Evolutionary conservation across 768 basidiomycete species (phyloP), one percentile per base, ranked within the genome.

Genomic region (Cyclocybe cylindracea): DNA sequence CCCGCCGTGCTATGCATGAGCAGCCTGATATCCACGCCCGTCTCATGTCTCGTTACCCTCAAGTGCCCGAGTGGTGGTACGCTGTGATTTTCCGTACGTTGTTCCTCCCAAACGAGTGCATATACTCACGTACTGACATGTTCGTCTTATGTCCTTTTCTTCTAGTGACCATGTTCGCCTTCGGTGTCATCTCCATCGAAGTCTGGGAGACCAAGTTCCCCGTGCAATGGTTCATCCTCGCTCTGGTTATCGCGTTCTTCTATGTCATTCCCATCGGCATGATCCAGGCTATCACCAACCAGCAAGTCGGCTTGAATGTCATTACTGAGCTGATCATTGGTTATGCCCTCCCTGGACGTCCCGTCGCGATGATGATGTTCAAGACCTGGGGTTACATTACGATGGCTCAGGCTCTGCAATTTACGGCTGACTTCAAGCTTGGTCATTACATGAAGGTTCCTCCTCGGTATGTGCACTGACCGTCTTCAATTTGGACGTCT

Each of bases 21-120:
- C 89, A 93, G 61, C 85, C 88, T 1, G 91, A 94, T 69, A 82
- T 94, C 54, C 91, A 94, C 60, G 88, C 89, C 14, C 81, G 89
- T 10, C 74, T 94, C 35, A 94, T 94, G 92, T 73, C 78, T 10
- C 69, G 71, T 44, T 94, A 94, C 63, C 75, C 72, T 1, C 87
- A 87, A 58, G 77, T 93, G 11, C 91, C 91, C 1, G 80, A 91
- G 53, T 92, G 88, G 90, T 94, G 91, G 91, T 94, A 92, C 65
- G 65, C 73, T 7, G 61, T 76, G 39, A 76, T 94, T 45, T 89
- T 91, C 68, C 66, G 67, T 78, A 70, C 55, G 73, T 70, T 14
- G 60, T 60, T 40, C 43, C 71, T 29, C 50, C 14, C 24, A 24
- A 24, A 24, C 24, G 6, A 9, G 2, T 44, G 59, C 31, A 13